phyloP scores from a whole-genome alignment of 2,329 filamentous ascomycete genomes.

The Chaetomiaceae sp. region DNA sequence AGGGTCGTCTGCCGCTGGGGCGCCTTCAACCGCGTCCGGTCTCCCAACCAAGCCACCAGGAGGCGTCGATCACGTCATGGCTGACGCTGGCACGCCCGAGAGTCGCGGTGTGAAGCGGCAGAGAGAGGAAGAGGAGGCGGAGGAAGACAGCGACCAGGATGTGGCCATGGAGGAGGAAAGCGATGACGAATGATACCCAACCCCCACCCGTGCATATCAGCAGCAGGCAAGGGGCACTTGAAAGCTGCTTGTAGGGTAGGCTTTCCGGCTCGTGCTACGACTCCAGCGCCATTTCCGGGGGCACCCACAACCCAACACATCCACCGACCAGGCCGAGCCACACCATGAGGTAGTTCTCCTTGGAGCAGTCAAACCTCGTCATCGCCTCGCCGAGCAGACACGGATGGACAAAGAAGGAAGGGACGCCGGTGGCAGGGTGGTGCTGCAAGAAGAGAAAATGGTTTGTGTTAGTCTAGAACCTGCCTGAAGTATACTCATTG shows the following conservation, averaged over 20 bases:
- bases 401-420: constrained; percentile 87
- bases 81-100: constrained; percentile 48
- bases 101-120: constrained; percentile 62
- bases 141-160: constrained; percentile 57
- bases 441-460: constrained; percentile 51
- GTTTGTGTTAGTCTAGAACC: constrained; percentile 38
- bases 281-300: constrained; percentile 56
- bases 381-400: constrained; percentile 83
- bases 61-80: constrained; percentile 40
- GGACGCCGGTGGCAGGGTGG: constrained; percentile 72
- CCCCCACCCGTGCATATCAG: constrained; percentile 1
- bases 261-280: constrained; percentile 21
- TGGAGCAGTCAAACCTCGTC: constrained; percentile 54
- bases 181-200: constrained; percentile 54
- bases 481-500: constrained; percentile 5
- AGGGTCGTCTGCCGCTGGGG: constrained; percentile 39
- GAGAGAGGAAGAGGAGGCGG: constrained; percentile 61
- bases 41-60: constrained; percentile 45
- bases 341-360: constrained; percentile 69
- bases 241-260: too few species aligned
- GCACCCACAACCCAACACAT: constrained; percentile 72
- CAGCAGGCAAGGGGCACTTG: constrained; percentile 9
- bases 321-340: constrained; percentile 87
- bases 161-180: constrained; percentile 64
- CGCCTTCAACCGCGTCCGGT: constrained; percentile 32